Evolutionary conservation across 495 filamentous ascomycete genomes (phyloP).

Genomic region (Aspergillus avenaceus): DNA sequence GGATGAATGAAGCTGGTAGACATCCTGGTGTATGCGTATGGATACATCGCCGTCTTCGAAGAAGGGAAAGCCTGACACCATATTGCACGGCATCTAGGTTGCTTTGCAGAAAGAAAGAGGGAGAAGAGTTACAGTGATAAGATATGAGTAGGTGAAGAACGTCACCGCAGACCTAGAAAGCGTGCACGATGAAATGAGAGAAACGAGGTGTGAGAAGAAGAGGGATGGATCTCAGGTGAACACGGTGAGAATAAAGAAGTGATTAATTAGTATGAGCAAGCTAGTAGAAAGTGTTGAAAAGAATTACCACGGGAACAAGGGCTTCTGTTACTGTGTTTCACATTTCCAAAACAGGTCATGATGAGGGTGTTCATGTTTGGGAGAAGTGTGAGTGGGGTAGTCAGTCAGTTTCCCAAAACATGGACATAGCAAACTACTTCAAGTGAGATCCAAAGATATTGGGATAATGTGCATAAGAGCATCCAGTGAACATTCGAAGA

Average conservation of each 20-base stretch:
- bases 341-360: neutral
- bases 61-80: conserved; percentile 17
- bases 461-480: neutral
- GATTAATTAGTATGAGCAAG: neutral
- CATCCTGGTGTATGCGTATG: conserved; percentile 25
- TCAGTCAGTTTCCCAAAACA: neutral
- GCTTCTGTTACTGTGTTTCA: neutral
- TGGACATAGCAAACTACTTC: neutral
- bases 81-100: neutral
- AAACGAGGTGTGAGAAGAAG: neutral
- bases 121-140: neutral
- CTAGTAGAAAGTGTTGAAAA: neutral
- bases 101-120: neutral
- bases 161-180: too few species aligned
- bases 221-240: neutral
- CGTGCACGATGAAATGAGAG: too few species aligned
- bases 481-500: neutral
- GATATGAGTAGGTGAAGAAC: too few species aligned
- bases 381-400: too few species aligned
- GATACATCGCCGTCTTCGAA: conserved; percentile 35
- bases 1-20: conserved; percentile 30
- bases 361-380: too few species aligned
- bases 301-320: neutral
- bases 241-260: neutral
- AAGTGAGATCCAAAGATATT: neutral